Evolutionary conservation across 768 basidiomycete genomes (phyloP), one percentile per base, ranked within the genome.

Genomic region (Trametes gibbosa): DNA sequence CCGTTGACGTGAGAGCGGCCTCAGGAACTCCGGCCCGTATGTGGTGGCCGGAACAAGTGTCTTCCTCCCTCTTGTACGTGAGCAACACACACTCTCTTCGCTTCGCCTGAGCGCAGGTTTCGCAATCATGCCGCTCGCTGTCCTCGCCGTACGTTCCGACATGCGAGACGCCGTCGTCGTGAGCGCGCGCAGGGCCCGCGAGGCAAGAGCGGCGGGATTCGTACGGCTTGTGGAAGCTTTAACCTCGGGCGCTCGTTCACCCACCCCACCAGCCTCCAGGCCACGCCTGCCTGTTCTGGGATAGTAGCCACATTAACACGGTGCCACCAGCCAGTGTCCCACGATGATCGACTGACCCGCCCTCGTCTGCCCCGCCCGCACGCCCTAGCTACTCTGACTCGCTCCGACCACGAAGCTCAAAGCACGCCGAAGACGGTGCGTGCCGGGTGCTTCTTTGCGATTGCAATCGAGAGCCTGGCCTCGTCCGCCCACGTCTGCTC

Each of bases 11-110:
- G 55, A 49, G 55, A 56, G 55, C n/a, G 37, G 4, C 47, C 47
- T 39, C 47, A 56, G 47, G 47, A 49, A 32, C 27, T n/a, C 55
- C 55, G 55, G 55, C 5, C 55, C 55, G 55, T 56, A 56, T 14
- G 29, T 41, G 47, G 55, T 49, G 37, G 39, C 55, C 55, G 55
- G 55, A 56, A 49, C 55, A 56, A 42, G 13, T 19, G 37, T 10
- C 47, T 56, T 41, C 39, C 24, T 48, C 16, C 23, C 35, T 19
- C 35, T 49, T 50, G 55, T 56, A 56, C 55, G 55, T 56, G 47
- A 49, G 19, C 39, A 41, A 56, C 47, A 56, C 47, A 32, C 39
- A 12, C 45, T 48, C 45, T 48, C 9, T 12, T 45, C 47, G 55
- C 47, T 32, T 39, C 17, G 19, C 12, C 35, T 2, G 19, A 1